These are phyloP conservation scores for Sporothrix globosa DNA, from an alignment of 2,329 filamentous ascomycete species.

Conservation along the genomic window DNA sequence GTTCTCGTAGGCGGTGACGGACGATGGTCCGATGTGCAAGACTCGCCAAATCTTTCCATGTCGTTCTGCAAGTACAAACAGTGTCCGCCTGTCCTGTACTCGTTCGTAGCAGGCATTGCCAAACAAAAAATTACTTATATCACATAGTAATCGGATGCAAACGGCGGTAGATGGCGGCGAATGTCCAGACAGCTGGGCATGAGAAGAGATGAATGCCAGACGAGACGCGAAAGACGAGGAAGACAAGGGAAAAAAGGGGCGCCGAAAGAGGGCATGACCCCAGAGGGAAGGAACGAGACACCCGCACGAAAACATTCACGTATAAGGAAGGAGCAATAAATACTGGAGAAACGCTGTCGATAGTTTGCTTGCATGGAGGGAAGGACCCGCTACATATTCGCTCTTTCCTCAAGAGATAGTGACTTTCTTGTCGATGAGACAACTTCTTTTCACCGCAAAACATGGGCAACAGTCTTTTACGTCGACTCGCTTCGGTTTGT, in stretches of 20 bases:
- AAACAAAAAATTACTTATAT: too few relatives aligned
- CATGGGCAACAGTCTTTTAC: too few relatives aligned
- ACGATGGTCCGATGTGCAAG: neutral
- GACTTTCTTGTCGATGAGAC: neutral
- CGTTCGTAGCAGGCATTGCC: neutral
- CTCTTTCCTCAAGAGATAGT: neutral
- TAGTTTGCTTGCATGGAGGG: neutral
- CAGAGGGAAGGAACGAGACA: neutral
- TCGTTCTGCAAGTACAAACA: too few relatives aligned
- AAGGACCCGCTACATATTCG: neutral
- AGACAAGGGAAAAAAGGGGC: neutral
- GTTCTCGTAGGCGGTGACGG: neutral
- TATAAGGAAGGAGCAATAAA: neutral
- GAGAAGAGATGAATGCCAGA: neutral
- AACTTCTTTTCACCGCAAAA: neutral
- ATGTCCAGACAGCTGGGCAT: neutral
- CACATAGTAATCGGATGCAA: neutral
- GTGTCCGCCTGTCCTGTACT: neutral
- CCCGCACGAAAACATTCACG: neutral
- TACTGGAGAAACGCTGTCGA: neutral
- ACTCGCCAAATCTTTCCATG: constrained; percentile 3
- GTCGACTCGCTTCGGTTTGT: neutral
- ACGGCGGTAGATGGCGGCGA: neutral
- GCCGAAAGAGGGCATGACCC: neutral
- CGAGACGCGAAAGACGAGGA: neutral